Conservation (phyloP, 805 yeast species). For the Lipomyces oligophaga region DNA sequence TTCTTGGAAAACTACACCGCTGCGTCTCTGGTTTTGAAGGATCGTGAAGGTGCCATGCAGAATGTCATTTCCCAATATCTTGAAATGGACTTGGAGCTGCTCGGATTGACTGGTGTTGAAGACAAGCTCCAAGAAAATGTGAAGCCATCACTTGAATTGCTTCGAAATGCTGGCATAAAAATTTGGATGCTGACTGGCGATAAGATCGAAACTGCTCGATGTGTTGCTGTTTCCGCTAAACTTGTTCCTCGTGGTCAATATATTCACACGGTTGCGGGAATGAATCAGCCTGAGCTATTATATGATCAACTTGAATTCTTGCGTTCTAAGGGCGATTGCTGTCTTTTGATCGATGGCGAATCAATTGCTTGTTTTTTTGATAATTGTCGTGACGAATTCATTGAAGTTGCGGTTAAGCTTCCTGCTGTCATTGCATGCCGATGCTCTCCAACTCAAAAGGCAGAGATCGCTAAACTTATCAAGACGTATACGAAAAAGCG, state of each 20-base stretch:
- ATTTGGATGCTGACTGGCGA: conserved; percentile 99
- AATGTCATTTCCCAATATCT: conserved; percentile 61
- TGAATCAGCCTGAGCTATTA: conserved; percentile 60
- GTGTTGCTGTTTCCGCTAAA: conserved; percentile 95
- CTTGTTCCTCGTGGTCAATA: conserved; percentile 90
- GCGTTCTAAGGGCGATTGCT: conserved; percentile 58
- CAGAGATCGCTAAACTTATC: conserved; percentile 83
- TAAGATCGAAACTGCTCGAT: conserved; percentile 95
- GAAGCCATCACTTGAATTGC: conserved; percentile 82
- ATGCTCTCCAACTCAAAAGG: conserved; percentile 98
- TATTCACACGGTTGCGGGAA: conserved; percentile 76
- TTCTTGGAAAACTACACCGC: conserved; percentile 62
- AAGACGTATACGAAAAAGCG: conserved; percentile 77
- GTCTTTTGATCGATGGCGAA: conserved; percentile 90
- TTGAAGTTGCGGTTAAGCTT: conserved; percentile 66
- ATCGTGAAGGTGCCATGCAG: conserved; percentile 74
- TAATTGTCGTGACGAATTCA: conserved; percentile 65
- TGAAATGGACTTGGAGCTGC: conserved; percentile 77
- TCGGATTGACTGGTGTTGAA: conserved; percentile 96
- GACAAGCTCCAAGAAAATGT: conserved; percentile 90
- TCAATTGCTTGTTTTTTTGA: conserved; percentile 68
- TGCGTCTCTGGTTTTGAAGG: conserved; percentile 73
- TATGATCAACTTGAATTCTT: conserved; percentile 71
- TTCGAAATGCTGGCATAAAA: conserved; percentile 93
- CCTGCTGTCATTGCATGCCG: conserved; percentile 98